Percentiles rank a stretch among this genome's conserved stretches.
phyloP scores from a whole-genome alignment of 2,329 filamentous ascomycete species.

The Ceratocystis ficicola region DNA sequence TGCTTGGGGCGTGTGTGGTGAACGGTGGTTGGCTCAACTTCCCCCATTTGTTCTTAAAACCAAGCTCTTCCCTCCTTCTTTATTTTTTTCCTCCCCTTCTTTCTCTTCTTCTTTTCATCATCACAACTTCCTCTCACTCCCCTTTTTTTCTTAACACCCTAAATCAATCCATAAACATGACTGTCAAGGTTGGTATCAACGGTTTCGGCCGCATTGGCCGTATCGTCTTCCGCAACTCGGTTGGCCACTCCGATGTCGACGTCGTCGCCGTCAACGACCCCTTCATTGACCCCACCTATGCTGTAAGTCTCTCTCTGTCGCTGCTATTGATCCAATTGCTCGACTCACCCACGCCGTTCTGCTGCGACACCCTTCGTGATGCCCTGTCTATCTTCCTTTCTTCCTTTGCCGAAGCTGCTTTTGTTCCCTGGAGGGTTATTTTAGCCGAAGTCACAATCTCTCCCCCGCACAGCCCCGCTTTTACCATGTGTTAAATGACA shows the following conservation, averaged over 20 bases:
- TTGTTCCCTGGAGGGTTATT: constrained; percentile 4
- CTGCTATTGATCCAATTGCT: constrained; percentile 1
- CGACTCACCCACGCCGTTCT: constrained; percentile 10
- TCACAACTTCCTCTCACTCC: constrained; percentile 5
- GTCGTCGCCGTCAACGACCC: constrained; percentile 98
- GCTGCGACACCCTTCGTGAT: constrained; percentile 14
- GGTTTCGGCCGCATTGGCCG: constrained; percentile 99
- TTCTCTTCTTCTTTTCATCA: constrained; percentile 1
- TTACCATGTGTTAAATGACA: constrained; percentile 20
- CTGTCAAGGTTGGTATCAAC: constrained; percentile 88
- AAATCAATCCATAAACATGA: constrained; percentile 29
- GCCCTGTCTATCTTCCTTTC: background rate
- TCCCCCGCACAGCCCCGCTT: constrained; percentile 16
- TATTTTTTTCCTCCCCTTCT: constrained; percentile 7
- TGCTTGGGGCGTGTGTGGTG: background rate
- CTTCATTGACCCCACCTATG: constrained; percentile 96
- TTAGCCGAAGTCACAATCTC: constrained; percentile 12
- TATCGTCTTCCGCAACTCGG: constrained; percentile 96
- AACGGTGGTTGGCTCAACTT: background rate
- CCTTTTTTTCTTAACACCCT: constrained; percentile 8
- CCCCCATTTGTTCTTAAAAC: constrained; percentile 12
- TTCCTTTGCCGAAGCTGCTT: background rate
- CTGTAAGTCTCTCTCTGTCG: constrained; percentile 52
- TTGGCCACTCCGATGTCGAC: constrained; percentile 80
- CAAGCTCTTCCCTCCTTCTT: constrained; percentile 12